These are phyloP conservation scores for Dipodascus geniculatus DNA, from an alignment of 805 yeast genomes.

Conservation along the genomic window DNA sequence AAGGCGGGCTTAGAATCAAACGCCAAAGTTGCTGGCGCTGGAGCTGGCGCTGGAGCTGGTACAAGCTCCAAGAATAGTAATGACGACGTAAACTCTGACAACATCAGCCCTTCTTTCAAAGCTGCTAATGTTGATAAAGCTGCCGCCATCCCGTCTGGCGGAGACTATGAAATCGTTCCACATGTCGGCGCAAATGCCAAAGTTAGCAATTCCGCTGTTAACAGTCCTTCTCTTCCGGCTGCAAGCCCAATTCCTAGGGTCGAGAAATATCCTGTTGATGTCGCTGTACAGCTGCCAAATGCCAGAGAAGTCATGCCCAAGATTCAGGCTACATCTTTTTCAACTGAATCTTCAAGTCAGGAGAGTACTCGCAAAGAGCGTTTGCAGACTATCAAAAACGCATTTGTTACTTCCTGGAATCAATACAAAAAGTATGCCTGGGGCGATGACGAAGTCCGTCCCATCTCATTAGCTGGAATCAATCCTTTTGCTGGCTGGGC, in stretches of 20 bases:
- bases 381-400: constrained; percentile 25
- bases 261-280: background rate
- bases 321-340: constrained; percentile 13
- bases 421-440: constrained; percentile 33
- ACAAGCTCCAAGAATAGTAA: background rate
- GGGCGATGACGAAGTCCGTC: constrained; percentile 37
- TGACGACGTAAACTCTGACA: background rate
- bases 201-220: background rate
- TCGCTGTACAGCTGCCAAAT: constrained; percentile 5
- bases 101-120: background rate
- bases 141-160: background rate
- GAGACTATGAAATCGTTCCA: background rate
- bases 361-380: constrained; percentile 17
- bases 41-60: background rate
- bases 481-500: constrained; percentile 42
- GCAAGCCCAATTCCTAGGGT: constrained; percentile 7
- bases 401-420: constrained; percentile 34
- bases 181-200: constrained; percentile 5
- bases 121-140: background rate
- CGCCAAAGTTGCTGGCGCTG: background rate
- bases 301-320: constrained; percentile 4
- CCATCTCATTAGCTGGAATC: constrained; percentile 23
- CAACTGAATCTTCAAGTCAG: constrained; percentile 15
- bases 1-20: background rate
- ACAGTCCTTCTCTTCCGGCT: constrained; percentile 1